Base-by-base conservation (phyloP, 2,329 filamentous ascomycete species). In the Ceratocystis cubensis region DNA sequence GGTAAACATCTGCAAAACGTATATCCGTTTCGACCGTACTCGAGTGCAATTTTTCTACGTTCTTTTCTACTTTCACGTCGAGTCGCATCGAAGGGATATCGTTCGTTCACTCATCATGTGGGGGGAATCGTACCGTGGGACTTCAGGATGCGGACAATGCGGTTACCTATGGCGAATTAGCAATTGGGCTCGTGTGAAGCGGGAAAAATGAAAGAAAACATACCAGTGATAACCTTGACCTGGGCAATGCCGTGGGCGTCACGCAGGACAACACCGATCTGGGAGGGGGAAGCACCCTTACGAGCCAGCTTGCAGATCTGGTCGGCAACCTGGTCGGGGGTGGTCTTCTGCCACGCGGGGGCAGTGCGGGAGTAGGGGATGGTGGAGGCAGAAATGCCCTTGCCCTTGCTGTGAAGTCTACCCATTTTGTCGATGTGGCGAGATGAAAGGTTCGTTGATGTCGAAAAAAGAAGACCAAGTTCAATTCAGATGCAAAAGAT, bases 101-200 rank as follows among this genome's bases (percentile, higher is more conserved):
- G 62, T 75, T 75, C 66, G 48, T 61, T 59, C 56, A 59, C 64
- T 45, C 10, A 28, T 70, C 70, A 71, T 59, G 66, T 70, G 69
- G 70, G 72, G 78, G 75, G 77, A 77, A 83, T 80, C 88, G 82
- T 97, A 97, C 94, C 94, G 80, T 84, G 89, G 75, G 88, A 88
- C 88, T 96, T 97, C 75, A 99, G 86, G 82, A 99, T 97, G 80
- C 94, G 89, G 77, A 99, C 91, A 79, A 99, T 96, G 86, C 96
- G 96, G 91, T 99, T 99, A 82, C 94, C 93, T 92, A 73, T n/a
- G 64, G 72, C 61, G 72, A 70, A 75, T 81, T 73, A 82, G 77
- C 72, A 71, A 70, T 68, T 65, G 48, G 30, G 50, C 65, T 53
- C 45, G 59, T 62, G 25, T 63, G 41, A 44, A 20, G 4, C 65